phyloP scores from a whole-genome alignment of 208 protist species.

The Trypanosoma melophagium region DNA sequence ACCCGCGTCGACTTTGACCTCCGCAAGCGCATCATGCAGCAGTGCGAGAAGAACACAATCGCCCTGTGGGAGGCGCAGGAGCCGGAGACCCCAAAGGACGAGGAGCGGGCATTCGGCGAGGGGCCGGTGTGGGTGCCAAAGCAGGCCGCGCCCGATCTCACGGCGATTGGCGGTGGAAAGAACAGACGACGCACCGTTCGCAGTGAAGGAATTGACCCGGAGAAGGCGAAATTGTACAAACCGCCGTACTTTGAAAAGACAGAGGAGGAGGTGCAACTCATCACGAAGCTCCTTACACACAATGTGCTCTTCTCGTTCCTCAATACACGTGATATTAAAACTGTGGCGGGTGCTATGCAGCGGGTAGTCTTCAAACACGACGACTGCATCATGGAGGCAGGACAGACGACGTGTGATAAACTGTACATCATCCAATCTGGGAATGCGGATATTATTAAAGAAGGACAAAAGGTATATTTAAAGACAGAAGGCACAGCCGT shows the following conservation, averaged over 20 bases:
- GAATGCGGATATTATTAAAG: conserved; percentile 83
- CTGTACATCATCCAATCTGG: conserved; percentile 88
- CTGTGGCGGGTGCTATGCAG: conserved; percentile 82
- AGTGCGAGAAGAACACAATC: conserved; percentile 87
- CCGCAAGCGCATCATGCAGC: conserved; percentile 66
- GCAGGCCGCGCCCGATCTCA: conserved; percentile 62
- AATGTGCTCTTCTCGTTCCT: conserved; percentile 90
- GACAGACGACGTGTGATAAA: conserved; percentile 71
- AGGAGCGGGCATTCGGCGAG: conserved; percentile 67
- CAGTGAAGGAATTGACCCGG: conserved; percentile 76
- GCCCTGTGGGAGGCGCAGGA: conserved; percentile 64
- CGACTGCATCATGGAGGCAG: conserved; percentile 76
- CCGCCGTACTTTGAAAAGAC: conserved; percentile 77
- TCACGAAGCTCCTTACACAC: conserved; percentile 72
- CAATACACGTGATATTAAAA: conserved; percentile 59
- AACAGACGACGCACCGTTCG: conserved; percentile 80
- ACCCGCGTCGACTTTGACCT: conserved; percentile 89
- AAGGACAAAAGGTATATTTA: conserved; percentile 87
- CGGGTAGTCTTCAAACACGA: conserved; percentile 67
- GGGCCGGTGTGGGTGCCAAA: conserved; percentile 63
- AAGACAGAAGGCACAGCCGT: conserved; percentile 86
- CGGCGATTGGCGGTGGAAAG: conserved; percentile 64
- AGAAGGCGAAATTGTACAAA: conserved; percentile 80
- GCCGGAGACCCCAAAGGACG: conserved; percentile 22
- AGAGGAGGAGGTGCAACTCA: conserved; percentile 70